Base-by-base conservation (phyloP, 768 basidiomycete species). In the Pluteus cervinus region DNA sequence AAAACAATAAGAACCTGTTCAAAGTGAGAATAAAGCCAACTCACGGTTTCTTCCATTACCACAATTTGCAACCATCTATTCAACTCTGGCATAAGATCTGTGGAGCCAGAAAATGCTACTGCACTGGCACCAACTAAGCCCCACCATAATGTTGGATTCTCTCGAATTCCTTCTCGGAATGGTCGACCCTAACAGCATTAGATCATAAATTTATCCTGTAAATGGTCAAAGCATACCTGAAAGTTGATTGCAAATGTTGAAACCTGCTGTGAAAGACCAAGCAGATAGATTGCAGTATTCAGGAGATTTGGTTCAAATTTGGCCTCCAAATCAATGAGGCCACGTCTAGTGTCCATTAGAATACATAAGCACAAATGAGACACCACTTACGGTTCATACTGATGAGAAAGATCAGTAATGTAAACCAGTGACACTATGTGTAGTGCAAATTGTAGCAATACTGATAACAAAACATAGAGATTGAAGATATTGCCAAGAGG, bases 211-310 rank as follows among this genome's bases (percentile, higher is more conserved):
- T 20, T 33, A 11, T 22, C 15, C 17, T 29, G 24, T 22, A 22
- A 6, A 24, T 24, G 2, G 7, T 26, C 7, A 14, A 21, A 20
- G 46, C 57, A 22, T 48, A 79, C 81, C 68, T 92, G 90, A 75
- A 93, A 99, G 67, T 99, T 99, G 66, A 98, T 91, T 3, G 92
- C 83, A 53, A 99, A 98, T 0, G 96, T 98, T 5, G 94, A 98
- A 2, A 99, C 94, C 59, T 99, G 96, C 57, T 99, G 94, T 2
- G 89, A 93, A 24, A 98, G 73, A 37, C 93, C 86, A 36, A 99
- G 72, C 20, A 98, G 78, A 64, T 93, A 99, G 52, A 99, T 94
- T 28, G 92, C 90, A 2, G 93, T 94, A 68, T 98, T 99, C 41
- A 99, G 69, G 33, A 99, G 65, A 46, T 81, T 88, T 0, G 96